Conservation (phyloP, 345 rosid genomes). For the Populus davidiana region DNA sequence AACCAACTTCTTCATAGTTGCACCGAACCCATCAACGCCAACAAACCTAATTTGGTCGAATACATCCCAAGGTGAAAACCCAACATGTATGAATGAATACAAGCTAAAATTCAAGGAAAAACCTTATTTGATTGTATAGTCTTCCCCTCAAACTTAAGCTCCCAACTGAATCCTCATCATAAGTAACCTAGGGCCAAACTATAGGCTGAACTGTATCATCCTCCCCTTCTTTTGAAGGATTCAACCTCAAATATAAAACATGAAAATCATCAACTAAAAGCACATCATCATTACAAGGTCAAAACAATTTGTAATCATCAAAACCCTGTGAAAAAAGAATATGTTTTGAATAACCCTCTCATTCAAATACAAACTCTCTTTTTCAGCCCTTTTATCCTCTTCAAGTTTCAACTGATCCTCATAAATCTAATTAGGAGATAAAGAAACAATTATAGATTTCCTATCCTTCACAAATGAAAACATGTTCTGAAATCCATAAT, state of each 20-base stretch:
- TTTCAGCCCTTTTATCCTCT: neutral
- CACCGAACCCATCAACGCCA: neutral
- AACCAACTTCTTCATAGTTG: neutral
- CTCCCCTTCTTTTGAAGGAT: neutral
- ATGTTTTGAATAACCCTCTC: neutral
- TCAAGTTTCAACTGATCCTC: neutral
- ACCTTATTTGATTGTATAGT: fast-evolving
- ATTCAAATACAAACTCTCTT: too few relatives aligned
- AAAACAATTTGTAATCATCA: neutral
- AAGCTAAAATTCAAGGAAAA: neutral
- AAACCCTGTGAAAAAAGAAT: neutral
- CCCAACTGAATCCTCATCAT: neutral
- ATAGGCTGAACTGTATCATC: neutral
- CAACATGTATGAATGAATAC: neutral
- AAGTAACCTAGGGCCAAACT: neutral
- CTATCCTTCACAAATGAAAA: too few relatives aligned
- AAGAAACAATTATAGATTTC: too few relatives aligned
- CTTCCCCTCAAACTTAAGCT: neutral
- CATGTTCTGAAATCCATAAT: too few relatives aligned
- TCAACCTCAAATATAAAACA: neutral
- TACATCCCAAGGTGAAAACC: neutral
- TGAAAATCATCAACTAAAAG: neutral
- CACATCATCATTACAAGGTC: neutral
- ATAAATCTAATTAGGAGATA: too few relatives aligned
- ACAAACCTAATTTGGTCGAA: neutral